Percentiles rank a stretch among this genome's conserved stretches.
phyloP scores from a whole-genome alignment of 495 filamentous ascomycete genomes.

The Viridothelium virens region DNA sequence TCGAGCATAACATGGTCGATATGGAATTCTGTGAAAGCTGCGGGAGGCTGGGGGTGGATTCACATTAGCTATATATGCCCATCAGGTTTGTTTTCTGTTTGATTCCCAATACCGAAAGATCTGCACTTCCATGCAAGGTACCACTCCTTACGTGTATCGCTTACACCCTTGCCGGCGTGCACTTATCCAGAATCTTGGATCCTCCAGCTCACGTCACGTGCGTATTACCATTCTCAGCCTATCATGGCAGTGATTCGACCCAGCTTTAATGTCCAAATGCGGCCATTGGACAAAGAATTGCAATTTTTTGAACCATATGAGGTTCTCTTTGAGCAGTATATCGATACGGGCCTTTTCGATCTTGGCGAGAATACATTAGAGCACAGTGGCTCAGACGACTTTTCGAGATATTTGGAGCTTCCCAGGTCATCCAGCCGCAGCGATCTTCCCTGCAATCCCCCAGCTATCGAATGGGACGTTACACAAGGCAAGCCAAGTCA shows the following conservation, averaged over 20 bases:
- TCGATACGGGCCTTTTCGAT: conserved; percentile 34
- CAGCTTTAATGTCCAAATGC: conserved; percentile 26
- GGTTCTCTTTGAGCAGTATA: conserved; percentile 38
- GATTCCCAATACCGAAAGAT: not conserved
- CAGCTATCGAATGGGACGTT: conserved; percentile 19
- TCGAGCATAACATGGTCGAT: not conserved
- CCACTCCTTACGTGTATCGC: not conserved
- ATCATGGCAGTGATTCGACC: not conserved
- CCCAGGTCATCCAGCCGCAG: conserved; percentile 28
- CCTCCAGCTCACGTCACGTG: conserved; percentile 5
- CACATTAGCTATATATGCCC: conserved; percentile 2
- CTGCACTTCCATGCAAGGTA: conserved; percentile 7
- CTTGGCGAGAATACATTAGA: conserved; percentile 26
- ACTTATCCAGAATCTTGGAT: not conserved
- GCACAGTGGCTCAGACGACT: conserved; percentile 27
- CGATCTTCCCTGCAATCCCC: conserved; percentile 22
- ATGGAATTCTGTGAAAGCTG: not conserved
- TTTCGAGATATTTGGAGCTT: conserved; percentile 31
- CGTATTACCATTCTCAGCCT: not conserved
- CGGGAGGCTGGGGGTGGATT: not conserved
- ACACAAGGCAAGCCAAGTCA: conserved; percentile 15
- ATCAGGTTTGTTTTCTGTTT: conserved; percentile 5
- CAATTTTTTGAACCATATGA: conserved; percentile 33
- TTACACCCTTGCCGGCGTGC: not conserved
- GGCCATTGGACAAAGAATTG: conserved; percentile 33